phyloP scores from a whole-genome alignment of 179 eudicot species.

The Camellia oleifera region DNA sequence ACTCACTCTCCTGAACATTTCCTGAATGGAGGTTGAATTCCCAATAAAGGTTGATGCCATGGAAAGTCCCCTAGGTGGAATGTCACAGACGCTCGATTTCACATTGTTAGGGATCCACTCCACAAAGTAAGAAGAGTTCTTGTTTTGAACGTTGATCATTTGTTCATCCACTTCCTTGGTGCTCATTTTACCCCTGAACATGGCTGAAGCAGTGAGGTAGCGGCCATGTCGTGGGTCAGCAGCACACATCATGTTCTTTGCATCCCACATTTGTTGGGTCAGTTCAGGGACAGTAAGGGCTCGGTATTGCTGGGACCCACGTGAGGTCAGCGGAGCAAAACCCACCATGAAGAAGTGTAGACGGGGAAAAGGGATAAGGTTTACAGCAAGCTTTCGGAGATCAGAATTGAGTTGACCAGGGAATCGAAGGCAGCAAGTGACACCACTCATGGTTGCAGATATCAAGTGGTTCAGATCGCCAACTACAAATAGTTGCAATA shows the following conservation, averaged over 20 bases:
- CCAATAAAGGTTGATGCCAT: constrained; percentile 88
- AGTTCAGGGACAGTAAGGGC: constrained; percentile 82
- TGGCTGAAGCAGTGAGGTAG: constrained; percentile 85
- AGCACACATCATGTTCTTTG: constrained; percentile 94
- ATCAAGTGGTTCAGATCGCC: constrained; percentile 84
- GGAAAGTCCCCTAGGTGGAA: constrained; percentile 73
- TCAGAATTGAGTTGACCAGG: constrained; percentile 87
- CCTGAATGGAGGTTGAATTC: constrained; percentile 80
- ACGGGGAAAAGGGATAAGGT: constrained; percentile 82
- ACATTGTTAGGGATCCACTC: constrained; percentile 94
- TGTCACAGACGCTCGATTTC: constrained; percentile 82
- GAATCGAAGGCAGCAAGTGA: constrained; percentile 87
- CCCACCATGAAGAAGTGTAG: constrained; percentile 95
- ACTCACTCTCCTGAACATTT: constrained; percentile 86
- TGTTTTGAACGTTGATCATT: constrained; percentile 80
- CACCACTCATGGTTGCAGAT: constrained; percentile 88
- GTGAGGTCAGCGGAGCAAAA: constrained; percentile 82
- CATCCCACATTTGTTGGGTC: constrained; percentile 92
- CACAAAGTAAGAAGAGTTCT: constrained; percentile 83
- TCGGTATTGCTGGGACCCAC: constrained; percentile 80
- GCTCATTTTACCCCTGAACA: constrained; percentile 93
- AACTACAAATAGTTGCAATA: constrained; percentile 31
- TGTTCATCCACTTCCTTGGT: constrained; percentile 84
- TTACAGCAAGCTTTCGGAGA: constrained; percentile 70
- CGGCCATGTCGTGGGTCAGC: constrained; percentile 91